Evolutionary conservation across 805 yeast species (phyloP).

Genomic region (Candida krabiensis): DNA sequence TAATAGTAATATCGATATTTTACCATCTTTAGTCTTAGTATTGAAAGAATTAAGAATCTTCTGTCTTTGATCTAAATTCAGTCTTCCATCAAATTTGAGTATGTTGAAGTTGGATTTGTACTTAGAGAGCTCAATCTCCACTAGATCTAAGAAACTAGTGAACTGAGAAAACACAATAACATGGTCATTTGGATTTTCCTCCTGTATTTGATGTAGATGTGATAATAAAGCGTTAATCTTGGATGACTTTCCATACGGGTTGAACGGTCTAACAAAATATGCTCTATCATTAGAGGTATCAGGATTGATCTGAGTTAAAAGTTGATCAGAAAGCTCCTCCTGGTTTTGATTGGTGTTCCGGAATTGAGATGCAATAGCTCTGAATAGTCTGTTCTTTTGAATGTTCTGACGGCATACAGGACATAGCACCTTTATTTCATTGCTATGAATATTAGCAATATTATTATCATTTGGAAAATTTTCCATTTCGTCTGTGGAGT

Average conservation of each 20-base stretch:
- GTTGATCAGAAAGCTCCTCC: constrained; percentile 5
- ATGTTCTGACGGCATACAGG: constrained; percentile 72
- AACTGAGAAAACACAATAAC: constrained; percentile 91
- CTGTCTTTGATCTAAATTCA: constrained; percentile 65
- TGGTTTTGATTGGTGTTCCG: constrained; percentile 21
- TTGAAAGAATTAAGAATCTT: constrained; percentile 57
- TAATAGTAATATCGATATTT: constrained; percentile 52
- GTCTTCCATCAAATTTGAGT: constrained; percentile 80
- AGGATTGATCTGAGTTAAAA: constrained; percentile 12
- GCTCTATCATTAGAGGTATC: constrained; percentile 7
- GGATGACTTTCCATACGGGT: constrained; percentile 61
- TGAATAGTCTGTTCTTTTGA: constrained; percentile 48
- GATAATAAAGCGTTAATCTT: constrained; percentile 68
- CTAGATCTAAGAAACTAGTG: constrained; percentile 74
- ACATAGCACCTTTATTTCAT: constrained; percentile 59
- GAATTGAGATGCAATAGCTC: constrained; percentile 31
- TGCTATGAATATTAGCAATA: too few relatives aligned
- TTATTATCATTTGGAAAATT: constrained; percentile 34
- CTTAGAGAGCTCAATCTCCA: constrained; percentile 57
- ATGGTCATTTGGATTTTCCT: constrained; percentile 63
- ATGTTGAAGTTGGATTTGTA: constrained; percentile 49
- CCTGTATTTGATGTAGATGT: constrained; percentile 55
- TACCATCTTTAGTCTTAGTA: constrained; percentile 23
- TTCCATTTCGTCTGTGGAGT: background rate
- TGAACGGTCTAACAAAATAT: constrained; percentile 39